These are phyloP conservation scores for Luffa acutangula DNA, from an alignment of 306 rosid genomes.

Conservation along the genomic window DNA sequence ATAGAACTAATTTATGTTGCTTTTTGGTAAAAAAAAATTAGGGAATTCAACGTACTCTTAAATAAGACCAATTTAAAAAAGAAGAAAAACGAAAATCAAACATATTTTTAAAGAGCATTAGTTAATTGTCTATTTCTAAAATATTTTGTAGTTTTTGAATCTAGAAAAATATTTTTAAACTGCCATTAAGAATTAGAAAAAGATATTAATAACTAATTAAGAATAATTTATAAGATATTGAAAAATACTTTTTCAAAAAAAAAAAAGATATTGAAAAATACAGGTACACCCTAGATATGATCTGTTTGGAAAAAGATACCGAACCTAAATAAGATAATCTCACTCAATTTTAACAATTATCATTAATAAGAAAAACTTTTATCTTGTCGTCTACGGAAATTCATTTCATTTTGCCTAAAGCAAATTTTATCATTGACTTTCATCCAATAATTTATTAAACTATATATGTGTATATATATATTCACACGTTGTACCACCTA, in stretches of 20 bases:
- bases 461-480: background rate
- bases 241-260: no score
- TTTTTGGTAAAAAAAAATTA: background rate
- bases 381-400: background rate
- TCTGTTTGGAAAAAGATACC: no score
- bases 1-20: no score
- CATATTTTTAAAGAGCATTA: background rate
- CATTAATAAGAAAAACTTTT: background rate
- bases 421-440: background rate
- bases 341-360: background rate
- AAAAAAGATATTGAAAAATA: background rate
- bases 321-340: background rate
- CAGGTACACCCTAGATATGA: no score
- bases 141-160: background rate
- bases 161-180: background rate
- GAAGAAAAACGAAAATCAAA: no score
- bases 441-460: background rate
- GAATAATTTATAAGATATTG: background rate
- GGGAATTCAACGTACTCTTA: background rate
- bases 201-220: background rate
- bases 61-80: background rate
- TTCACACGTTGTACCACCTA: background rate
- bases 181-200: background rate
- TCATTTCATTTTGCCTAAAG: background rate
- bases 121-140: background rate